Evolutionary conservation across 2,329 filamentous ascomycete species (phyloP), one percentile per base, ranked within the genome.

Genomic region (Dendrostoma leiphaemia): DNA sequence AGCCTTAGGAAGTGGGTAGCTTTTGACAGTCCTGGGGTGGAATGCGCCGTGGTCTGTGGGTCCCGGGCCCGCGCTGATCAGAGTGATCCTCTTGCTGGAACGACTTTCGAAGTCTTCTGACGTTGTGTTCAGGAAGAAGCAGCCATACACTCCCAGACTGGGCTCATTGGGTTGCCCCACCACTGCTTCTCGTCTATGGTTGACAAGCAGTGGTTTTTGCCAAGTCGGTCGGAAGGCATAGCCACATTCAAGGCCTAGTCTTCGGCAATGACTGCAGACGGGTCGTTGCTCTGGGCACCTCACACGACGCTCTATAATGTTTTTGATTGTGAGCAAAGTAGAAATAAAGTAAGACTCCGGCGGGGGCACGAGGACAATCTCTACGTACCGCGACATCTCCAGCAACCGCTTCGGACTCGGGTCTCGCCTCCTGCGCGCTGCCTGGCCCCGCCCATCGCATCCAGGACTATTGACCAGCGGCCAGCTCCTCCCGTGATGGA

Each of bases 51-150:
- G n/a, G 45, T 9, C 12, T 17, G 28, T 31, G 21, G 13, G 9
- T 7, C n/a, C 28, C 23, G 19, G 26, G 28, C 13, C 6, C 12
- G 26, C 13, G 12, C 29, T 38, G 15, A 17, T 4, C 12, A 34
- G 31, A 23, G 28, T 13, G 13, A 15, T 15, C 12, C 10, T n/a
- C 6, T 24, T 6, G 19, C 26, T 6, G 24, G 32, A 7, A 15
- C 26, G 6, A 48, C 15, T 24, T 6, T 41, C 44, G 48, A 59
- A 56, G 47, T 59, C 57, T 13, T 35, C 40, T 4, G 29, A n/a
- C 6, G 46, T 41, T 3, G 54, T 54, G 19, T 51, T 57, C 4
- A 59, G 15, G n/a, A 59, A 59, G 53, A 59, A 57, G 53, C 57
- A 59, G n/a, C 48, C 38, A n/a, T 43, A 15, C 17, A 58, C 31